Percentiles rank a stretch among this genome's conserved stretches.
Conservation (phyloP, 2,329 filamentous ascomycete genomes). For the Microcyclospora tardicrescens region DNA sequence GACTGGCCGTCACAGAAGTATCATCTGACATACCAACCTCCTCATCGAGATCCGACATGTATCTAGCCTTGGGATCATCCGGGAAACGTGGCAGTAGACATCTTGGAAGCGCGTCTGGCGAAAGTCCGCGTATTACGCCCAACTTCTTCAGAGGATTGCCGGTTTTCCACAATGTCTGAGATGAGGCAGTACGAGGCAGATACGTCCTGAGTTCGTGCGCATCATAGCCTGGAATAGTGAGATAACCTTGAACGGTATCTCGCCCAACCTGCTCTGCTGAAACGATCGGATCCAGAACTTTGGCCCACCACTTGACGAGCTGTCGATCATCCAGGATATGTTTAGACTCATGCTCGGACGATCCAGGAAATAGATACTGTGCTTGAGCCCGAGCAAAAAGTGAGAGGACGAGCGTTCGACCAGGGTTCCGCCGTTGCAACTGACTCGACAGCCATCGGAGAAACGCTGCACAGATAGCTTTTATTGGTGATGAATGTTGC, state of each 20-base stretch:
- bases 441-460: conserved; percentile 59
- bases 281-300: conserved; percentile 66
- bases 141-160: conserved; percentile 65
- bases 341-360: conserved; percentile 69
- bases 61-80: conserved; percentile 88
- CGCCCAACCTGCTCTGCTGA: conserved; percentile 12
- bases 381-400: conserved; percentile 85
- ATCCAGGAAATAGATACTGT: conserved; percentile 91
- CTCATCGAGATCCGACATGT: conserved; percentile 77
- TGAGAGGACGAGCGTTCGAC: conserved; percentile 53
- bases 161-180: conserved; percentile 33
- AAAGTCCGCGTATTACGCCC: conserved; percentile 40
- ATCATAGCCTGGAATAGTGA: conserved; percentile 80
- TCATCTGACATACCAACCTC: conserved; percentile 35
- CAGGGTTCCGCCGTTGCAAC: conserved; percentile 34
- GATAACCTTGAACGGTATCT: conserved; percentile 47
- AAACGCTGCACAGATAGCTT: conserved; percentile 61
- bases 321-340: conserved; percentile 86
- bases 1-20: conserved; percentile 20
- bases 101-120: conserved; percentile 54
- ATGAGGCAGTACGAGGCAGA: conserved; percentile 43
- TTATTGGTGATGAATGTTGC: conserved; percentile 58
- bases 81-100: conserved; percentile 79
- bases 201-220: conserved; percentile 60
- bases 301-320: conserved; percentile 92